Evolutionary conservation across 2,329 filamentous ascomycete genomes (phyloP), one percentile per base, ranked within the genome.

Genomic region (Microcyclosporella mali): DNA sequence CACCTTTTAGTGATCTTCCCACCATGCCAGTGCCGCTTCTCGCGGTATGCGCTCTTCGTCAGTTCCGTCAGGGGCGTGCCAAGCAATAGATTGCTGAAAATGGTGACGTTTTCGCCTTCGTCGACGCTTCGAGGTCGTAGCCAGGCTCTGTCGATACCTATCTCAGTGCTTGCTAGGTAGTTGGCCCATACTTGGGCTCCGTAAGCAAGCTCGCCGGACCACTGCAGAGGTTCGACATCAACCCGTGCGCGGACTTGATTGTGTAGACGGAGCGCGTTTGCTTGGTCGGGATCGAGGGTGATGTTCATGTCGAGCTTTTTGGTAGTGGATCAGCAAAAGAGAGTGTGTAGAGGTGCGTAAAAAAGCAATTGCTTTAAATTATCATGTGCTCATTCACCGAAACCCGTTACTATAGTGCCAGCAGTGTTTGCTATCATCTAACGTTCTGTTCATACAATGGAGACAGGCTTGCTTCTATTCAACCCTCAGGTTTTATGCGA

Each of bases 171-270:
- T 14, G 40, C 31, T 14, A 41, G 6, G 28, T 35, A 21, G n/a
- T 41, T 33, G 32, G 40, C 40, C 31, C 40, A 36, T 10, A 10
- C 18, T 36, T 41, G 40, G 7, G 40, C 40, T 4, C 35, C 19
- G 9, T 41, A 15, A 4, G 32, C 40, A 6, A 36, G 32, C 15
- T 34, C 19, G 6, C 30, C 35, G 16, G 40, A 41, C 40, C 40
- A 41, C 6, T 29, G 27, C 15, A 41, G 33, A 17, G 40, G 40
- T 18, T 19, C 32, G 32, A 34, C 21, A 12, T 30, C 19, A 19
- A 41, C 18, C 14, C 35, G 3, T 12, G 32, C 19, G 32, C 40
- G 31, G 12, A 25, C 32, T 21, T 15, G n/a, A 12, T 39, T 34
- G 33, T 18, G 16, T 3, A 16, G 10, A 9, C 18, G 14, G 33